Evolutionary conservation across 2,329 filamentous ascomycete genomes (phyloP).

Genomic region (Exophiala sp.): DNA sequence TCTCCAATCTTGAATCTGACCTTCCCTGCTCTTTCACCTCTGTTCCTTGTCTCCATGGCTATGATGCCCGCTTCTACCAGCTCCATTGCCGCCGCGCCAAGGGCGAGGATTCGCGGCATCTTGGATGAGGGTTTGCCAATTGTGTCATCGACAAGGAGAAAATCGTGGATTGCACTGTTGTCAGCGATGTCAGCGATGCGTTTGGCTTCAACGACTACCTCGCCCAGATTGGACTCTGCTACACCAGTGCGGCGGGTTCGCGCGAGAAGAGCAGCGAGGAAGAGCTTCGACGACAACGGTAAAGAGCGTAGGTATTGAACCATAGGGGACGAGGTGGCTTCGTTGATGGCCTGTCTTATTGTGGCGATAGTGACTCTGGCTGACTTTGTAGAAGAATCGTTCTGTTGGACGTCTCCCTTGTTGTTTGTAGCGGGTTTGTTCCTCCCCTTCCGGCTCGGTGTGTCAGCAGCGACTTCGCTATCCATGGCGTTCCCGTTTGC

Average conservation of each 20-base stretch:
- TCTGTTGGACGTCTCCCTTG: conserved; percentile 21
- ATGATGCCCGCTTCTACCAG: conserved; percentile 84
- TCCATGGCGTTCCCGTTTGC: conserved; percentile 29
- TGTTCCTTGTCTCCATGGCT: conserved; percentile 70
- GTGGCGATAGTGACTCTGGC: conserved; percentile 83
- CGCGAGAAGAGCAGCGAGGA: conserved; percentile 77
- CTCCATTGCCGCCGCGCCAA: conserved; percentile 73
- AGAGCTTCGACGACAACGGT: conserved; percentile 76
- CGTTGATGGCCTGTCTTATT: conserved; percentile 89
- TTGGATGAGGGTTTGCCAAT: conserved; percentile 30
- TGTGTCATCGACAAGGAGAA: conserved; percentile 50
- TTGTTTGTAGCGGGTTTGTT: conserved; percentile 8
- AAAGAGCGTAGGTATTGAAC: conserved; percentile 83
- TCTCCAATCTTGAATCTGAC: conserved; percentile 81
- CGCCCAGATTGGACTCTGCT: conserved; percentile 80
- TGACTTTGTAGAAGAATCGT: conserved; percentile 29
- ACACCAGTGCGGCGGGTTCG: conserved; percentile 79
- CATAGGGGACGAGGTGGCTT: conserved; percentile 87
- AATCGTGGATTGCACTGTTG: conserved; percentile 56
- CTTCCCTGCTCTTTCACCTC: conserved; percentile 81
- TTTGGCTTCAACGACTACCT: conserved; percentile 82
- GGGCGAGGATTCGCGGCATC: conserved; percentile 51
- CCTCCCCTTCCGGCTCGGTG: conserved; percentile 38
- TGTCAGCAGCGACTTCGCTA: conserved; percentile 30
- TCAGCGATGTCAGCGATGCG: conserved; percentile 60